Percentiles rank a stretch among this genome's conserved stretches.
These are phyloP conservation scores for Multifurca ochricompacta DNA, from an alignment of 768 basidiomycete species.

Conservation along the genomic window DNA sequence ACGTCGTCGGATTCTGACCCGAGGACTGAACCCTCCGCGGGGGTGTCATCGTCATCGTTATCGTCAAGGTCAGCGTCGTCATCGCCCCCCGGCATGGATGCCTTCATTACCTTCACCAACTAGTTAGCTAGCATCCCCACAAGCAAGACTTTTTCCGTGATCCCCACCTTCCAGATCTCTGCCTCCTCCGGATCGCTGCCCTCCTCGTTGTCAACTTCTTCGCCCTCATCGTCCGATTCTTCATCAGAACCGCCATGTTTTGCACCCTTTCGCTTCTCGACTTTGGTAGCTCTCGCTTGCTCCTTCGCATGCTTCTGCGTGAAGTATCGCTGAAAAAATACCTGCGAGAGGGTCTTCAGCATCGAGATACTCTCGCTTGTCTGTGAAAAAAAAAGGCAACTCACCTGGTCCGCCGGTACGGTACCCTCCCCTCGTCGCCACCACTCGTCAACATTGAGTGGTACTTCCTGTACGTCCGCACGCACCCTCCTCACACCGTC, in stretches of 20 bases:
- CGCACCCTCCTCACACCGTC: conserved; percentile 64
- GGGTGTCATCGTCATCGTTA: conserved; percentile 25
- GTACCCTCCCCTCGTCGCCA: conserved; percentile 60
- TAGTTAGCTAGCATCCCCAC: conserved; percentile 1
- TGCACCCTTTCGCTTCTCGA: conserved; percentile 39
- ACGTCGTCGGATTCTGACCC: conserved; percentile 28
- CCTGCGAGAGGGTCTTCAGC: conserved; percentile 30
- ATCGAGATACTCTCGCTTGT: neutral
- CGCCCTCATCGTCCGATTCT: conserved; percentile 30
- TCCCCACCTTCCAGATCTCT: conserved; percentile 82
- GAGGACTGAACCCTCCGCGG: conserved; percentile 22
- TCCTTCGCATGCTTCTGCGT: conserved; percentile 55
- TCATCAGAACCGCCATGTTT: conserved; percentile 29
- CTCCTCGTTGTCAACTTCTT: conserved; percentile 32
- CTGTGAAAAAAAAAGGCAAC: conserved; percentile 21
- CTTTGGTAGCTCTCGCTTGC: conserved; percentile 41
- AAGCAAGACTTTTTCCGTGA: neutral
- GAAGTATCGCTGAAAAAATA: conserved; percentile 92
- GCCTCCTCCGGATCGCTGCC: conserved; percentile 50
- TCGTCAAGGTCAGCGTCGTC: conserved; percentile 29
- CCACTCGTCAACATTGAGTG: conserved; percentile 72
- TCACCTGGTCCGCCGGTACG: conserved; percentile 81
- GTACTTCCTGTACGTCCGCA: conserved; percentile 42
- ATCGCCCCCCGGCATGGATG: conserved; percentile 58
- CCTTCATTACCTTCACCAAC: conserved; percentile 70